Percentiles rank a stretch among this genome's conserved stretches.
These are phyloP conservation scores for Quercus lobata DNA, from an alignment of 331 rosid species.

Conservation along the genomic window DNA sequence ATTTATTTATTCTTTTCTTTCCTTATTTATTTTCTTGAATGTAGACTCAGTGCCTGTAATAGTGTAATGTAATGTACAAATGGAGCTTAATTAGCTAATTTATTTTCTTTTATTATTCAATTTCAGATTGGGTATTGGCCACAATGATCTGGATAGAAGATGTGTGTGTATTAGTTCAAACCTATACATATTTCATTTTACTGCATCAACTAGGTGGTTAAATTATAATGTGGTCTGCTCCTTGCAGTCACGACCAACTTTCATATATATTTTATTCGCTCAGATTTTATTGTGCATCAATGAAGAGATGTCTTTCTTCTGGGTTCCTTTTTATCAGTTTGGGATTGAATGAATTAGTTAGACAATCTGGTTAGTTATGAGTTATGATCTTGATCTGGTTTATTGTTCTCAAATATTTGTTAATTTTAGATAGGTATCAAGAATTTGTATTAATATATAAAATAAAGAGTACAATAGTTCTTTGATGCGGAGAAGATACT, in stretches of 20 bases:
- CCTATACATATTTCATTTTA: constrained; percentile 7
- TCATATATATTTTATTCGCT: too few relatives aligned
- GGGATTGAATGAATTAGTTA: too few relatives aligned
- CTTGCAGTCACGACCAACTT: too few relatives aligned
- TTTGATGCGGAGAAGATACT: too few relatives aligned
- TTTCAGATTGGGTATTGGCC: constrained; percentile 93
- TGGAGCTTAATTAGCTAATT: constrained; percentile 12
- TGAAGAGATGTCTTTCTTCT: too few relatives aligned
- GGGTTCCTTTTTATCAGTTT: too few relatives aligned
- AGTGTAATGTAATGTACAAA: not conserved
- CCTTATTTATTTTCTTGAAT: not conserved
- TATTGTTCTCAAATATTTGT: not conserved
- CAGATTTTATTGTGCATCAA: too few relatives aligned
- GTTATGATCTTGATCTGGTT: not conserved
- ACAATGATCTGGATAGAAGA: constrained; percentile 66
- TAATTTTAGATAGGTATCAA: too few relatives aligned
- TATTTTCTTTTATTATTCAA: constrained; percentile 17
- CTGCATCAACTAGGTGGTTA: constrained; percentile 3
- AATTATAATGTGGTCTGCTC: not conserved
- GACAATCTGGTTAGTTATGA: too few relatives aligned
- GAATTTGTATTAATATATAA: too few relatives aligned
- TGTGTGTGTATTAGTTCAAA: constrained; percentile 45
- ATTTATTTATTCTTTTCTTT: not conserved
- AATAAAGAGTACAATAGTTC: too few relatives aligned
- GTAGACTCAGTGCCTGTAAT: not conserved